Conservation (phyloP, 371 early-diverging fungal species). For the Batkoa obscura region DNA sequence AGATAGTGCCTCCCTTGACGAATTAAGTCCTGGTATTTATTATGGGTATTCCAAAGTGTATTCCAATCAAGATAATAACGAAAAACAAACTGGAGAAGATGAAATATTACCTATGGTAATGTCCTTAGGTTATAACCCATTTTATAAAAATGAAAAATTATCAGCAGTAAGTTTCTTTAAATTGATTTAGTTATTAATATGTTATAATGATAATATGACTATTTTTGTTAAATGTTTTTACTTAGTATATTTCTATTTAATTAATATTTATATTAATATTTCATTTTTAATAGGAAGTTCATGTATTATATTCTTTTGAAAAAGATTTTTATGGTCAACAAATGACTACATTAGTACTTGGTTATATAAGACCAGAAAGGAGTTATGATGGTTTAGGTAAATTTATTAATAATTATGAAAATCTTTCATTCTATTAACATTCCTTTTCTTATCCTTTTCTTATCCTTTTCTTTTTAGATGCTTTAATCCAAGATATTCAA, state of each 20-base stretch:
- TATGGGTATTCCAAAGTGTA: conserved; percentile 81
- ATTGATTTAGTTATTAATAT: not conserved
- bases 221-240: not conserved
- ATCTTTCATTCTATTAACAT: too few relatives aligned
- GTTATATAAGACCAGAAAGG: conserved; percentile 77
- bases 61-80: conserved; percentile 10
- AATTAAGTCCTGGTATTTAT: conserved; percentile 74
- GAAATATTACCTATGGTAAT: conserved; percentile 86
- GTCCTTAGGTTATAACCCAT: conserved; percentile 97
- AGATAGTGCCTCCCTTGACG: conserved; percentile 35
- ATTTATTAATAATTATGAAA: not conserved
- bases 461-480: conserved; percentile 29
- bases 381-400: conserved; percentile 71
- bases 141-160: conserved; percentile 86
- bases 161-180: conserved; percentile 45
- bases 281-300: conserved; percentile 64
- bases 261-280: too few relatives aligned
- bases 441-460: not conserved
- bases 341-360: conserved; percentile 62
- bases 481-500: conserved; percentile 76
- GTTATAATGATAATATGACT: too few relatives aligned
- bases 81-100: too few relatives aligned
- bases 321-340: conserved; percentile 80
- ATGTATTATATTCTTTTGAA: conserved; percentile 70
- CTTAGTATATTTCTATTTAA: too few relatives aligned